Conservation (phyloP, 441 rosid genomes). For the Populus hybrid region DNA sequence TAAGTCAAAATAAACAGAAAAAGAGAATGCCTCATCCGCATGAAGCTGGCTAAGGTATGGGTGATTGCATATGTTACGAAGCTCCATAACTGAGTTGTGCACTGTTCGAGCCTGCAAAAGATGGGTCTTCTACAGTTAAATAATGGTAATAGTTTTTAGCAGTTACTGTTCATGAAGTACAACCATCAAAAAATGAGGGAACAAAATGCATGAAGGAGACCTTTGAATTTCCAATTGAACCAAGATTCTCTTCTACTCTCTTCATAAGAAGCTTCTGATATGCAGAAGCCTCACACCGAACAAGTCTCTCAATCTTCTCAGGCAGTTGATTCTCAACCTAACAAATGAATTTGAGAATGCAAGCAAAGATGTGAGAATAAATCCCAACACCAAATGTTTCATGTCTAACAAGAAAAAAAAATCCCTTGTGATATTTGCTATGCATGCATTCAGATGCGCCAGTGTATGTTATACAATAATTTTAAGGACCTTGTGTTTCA, state of each 20-base stretch:
- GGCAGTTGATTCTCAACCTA: conserved; percentile 96
- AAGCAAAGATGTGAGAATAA: conserved; percentile 6
- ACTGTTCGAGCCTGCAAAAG: conserved; percentile 72
- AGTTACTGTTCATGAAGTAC: conserved; percentile 4
- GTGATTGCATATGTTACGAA: conserved; percentile 95
- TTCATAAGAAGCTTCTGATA: conserved; percentile 94
- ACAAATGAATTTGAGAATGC: conserved; percentile 23
- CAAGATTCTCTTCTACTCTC: conserved; percentile 96
- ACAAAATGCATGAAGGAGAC: conserved; percentile 34
- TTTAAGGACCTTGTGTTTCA: conserved; percentile 83
- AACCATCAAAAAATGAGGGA: background rate
- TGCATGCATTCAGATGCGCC: background rate
- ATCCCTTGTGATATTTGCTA: background rate
- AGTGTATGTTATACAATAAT: background rate
- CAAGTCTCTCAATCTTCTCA: conserved; percentile 90
- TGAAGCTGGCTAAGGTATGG: conserved; percentile 98
- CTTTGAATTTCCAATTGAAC: conserved; percentile 81
- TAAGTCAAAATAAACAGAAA: conserved; percentile 15
- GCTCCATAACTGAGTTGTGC: conserved; percentile 98
- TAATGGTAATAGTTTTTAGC: conserved; percentile 2
- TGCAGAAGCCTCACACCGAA: conserved; percentile 95
- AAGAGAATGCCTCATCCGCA: conserved; percentile 72
- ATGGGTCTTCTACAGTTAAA: conserved; percentile 21
- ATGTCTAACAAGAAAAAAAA: background rate
- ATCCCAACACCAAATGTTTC: conserved; percentile 4